phyloP scores from a whole-genome alignment of 164 flowering plant species.

The Tinospora cordifolia region DNA sequence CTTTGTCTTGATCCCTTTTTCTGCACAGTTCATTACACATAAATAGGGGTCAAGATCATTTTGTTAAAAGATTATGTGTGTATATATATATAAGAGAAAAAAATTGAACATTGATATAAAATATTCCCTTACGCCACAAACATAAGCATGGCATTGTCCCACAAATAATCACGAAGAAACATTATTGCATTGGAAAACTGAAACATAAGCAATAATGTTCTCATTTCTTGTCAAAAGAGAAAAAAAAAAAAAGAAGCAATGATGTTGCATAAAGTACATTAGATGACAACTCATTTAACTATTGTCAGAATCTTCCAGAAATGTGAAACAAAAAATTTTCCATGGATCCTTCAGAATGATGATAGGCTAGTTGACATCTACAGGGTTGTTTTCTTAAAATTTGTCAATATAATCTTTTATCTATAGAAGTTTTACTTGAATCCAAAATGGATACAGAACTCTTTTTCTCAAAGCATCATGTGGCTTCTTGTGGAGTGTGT shows the following conservation, averaged over 20 bases:
- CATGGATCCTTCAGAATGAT: not conserved
- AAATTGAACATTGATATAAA: not conserved
- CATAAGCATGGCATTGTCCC: not conserved
- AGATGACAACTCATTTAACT: not conserved
- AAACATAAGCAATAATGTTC: too few relatives aligned
- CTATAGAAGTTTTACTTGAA: not conserved
- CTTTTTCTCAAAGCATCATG: not conserved
- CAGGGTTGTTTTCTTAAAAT: not conserved
- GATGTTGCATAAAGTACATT: not conserved
- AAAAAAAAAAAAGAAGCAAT: not conserved
- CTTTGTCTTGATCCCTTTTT: slow-evolving; percentile 35
- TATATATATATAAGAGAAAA: not conserved
- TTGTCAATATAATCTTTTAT: not conserved
- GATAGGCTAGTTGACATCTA: not conserved
- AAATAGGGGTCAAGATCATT: not conserved
- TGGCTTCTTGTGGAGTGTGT: not conserved
- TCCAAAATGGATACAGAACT: not conserved
- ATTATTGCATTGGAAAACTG: not conserved
- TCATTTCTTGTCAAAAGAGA: not conserved
- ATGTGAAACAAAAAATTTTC: not conserved
- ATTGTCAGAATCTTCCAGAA: not conserved
- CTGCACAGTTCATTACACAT: slow-evolving; percentile 27
- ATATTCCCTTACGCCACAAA: not conserved
- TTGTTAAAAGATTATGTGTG: not conserved
- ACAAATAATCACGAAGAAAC: not conserved